Evolutionary conservation across 306 rosid species (phyloP).

Genomic region (Quercus berberidifolia): DNA sequence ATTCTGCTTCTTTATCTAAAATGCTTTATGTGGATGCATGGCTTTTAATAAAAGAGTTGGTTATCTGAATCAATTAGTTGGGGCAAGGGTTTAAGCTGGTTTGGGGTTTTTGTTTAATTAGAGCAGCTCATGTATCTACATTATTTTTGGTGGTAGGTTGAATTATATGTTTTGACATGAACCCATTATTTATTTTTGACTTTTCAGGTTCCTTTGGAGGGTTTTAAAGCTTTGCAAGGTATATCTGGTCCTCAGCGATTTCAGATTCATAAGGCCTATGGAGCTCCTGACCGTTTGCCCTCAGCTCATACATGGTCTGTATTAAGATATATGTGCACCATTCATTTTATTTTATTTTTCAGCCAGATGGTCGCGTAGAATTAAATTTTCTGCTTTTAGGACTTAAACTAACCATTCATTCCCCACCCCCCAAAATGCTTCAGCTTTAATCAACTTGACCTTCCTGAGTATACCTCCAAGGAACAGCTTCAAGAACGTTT

Average conservation of each 20-base stretch:
- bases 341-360: not conserved
- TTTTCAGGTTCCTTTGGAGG: constrained; percentile 96
- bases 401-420: constrained; percentile 20
- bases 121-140: not conserved
- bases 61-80: not conserved
- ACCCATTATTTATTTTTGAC: constrained; percentile 11
- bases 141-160: not conserved
- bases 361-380: not conserved
- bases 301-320: constrained; percentile 98
- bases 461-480: constrained; percentile 91
- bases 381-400: not conserved
- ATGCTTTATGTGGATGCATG: not conserved
- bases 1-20: not conserved
- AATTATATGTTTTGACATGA: not conserved
- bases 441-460: constrained; percentile 98
- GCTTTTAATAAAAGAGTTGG: not conserved
- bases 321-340: constrained; percentile 5
- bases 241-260: constrained; percentile 98
- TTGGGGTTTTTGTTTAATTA: not conserved
- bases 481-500: constrained; percentile 95
- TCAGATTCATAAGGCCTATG: constrained; percentile 99
- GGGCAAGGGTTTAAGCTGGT: not conserved
- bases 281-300: constrained; percentile 94
- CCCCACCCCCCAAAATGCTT: not conserved
- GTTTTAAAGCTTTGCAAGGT: constrained; percentile 97